Percentiles rank a stretch among this genome's conserved stretches.
Conservation (phyloP, 805 yeast species). For the Peterozyma xylosa region DNA sequence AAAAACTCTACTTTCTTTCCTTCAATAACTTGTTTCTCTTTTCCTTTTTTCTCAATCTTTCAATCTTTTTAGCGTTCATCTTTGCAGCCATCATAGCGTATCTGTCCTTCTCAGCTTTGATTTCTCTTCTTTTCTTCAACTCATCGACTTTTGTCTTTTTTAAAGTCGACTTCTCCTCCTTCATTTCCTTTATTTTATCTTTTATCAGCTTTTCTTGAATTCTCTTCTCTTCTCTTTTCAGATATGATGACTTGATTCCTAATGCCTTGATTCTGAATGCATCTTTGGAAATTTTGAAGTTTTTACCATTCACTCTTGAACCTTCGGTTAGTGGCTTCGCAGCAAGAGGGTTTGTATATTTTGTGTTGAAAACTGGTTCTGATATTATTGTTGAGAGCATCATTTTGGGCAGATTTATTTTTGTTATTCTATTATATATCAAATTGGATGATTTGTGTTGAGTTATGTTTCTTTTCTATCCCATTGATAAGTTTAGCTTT, state of each 20-base stretch:
- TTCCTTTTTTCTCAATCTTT: slow-evolving; percentile 81
- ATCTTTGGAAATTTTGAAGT: slow-evolving; percentile 62
- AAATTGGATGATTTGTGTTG: too few relatives aligned
- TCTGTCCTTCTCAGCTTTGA: slow-evolving; percentile 84
- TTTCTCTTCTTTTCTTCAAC: slow-evolving; percentile 66
- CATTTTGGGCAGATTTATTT: slow-evolving; percentile 12
- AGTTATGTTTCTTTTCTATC: too few relatives aligned
- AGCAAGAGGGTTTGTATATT: slow-evolving; percentile 8
- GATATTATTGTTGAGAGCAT: slow-evolving; percentile 5
- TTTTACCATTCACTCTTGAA: slow-evolving; percentile 53
- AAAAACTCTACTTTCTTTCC: slow-evolving; percentile 47
- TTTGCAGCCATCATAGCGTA: slow-evolving; percentile 73
- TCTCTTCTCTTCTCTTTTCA: slow-evolving; percentile 57
- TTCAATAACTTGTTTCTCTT: slow-evolving; percentile 91
- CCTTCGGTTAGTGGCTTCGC: slow-evolving; percentile 27
- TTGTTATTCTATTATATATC: too few relatives aligned
- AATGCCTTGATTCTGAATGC: slow-evolving; percentile 58
- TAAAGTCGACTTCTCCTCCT: slow-evolving; percentile 66
- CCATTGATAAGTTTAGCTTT: too few relatives aligned
- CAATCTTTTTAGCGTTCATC: slow-evolving; percentile 90
- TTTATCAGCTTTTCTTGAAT: slow-evolving; percentile 60
- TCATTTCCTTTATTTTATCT: slow-evolving; percentile 61
- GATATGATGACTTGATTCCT: slow-evolving; percentile 61
- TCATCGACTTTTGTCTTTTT: slow-evolving; percentile 46
- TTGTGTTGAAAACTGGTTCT: slow-evolving; percentile 3